Base-by-base conservation (phyloP, 176 grass and related monocot genomes). In the Neostapfia colusana region DNA sequence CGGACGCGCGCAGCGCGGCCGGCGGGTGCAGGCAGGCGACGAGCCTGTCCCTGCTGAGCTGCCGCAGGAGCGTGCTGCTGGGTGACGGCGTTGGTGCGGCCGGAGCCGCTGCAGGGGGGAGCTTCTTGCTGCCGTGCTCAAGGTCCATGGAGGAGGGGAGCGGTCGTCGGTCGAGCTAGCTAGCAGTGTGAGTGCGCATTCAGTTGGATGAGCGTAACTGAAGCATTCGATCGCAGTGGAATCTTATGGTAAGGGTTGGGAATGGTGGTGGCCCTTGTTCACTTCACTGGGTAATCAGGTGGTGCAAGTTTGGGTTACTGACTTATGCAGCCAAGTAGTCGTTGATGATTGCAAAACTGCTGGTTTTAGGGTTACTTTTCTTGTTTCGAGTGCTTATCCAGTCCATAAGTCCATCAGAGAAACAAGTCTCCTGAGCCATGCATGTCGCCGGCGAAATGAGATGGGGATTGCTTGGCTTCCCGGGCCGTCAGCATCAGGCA, bases 1-100 rank as follows among this genome's bases (percentile, higher is more conserved):
- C 83, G 10, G 74, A 63, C 3, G 73, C 75, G 41, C 95, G 89
- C 46, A 99, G 72, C 64, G 89, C 64, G 3, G 69, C 11, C 15
- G 71, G 80, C 15, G 71, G 80, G 20, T 74, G 65, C 21, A 71
- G 40, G n/a, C n/a, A n/a, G 36, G 41, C n/a, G 20, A 76, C 7
- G 71, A 93, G 41, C 77, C 68, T 90, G 4, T 54, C 65, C 60
- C 80, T 85, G 18, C 60, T 74, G 31, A 31, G 31, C 31, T 31
- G 16, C 63, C 64, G 71, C 4, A 15, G 50, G 10, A 53, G 17
- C 74, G 28, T 66, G 45, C 51, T 54, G 51, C 17, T 20, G 15
- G 48, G 6, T 20, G 51, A 21, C 8, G 67, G 12, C 21, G 56
- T 37, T n/a, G 72, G 5, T 45, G 74, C 44, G 8, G 75, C 12